Evolutionary conservation across 257 asterid genomes (phyloP), one percentile per base, ranked within the genome.

Genomic region (Plantago major): DNA sequence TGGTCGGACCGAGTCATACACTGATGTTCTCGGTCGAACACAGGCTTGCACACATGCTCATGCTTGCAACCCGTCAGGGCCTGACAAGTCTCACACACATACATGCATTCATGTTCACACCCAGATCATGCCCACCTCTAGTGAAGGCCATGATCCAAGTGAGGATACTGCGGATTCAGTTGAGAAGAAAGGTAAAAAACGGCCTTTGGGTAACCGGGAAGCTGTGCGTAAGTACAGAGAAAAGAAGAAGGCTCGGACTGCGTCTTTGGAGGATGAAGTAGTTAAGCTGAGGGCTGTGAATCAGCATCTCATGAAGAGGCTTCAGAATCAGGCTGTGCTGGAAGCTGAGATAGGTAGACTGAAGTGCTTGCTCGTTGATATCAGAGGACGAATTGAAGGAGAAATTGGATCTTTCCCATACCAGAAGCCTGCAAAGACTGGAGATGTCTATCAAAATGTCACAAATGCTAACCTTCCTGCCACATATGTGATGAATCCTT

Each of bases 141-240:
- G 81, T 64, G 95, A 82, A 4, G 82, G 69, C 42, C 89, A 82
- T 71, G 69, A 65, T 10, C 86, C 95, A 18, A 84, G 82, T 38
- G 97, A 93, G 16, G 99, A 89, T 67, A 83, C 96, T n/a, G 94
- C 96, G 7, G 97, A 87, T 77, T 93, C 97, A 2, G 71, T 77
- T 8, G 97, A 83, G 66, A 87, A 79, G 58, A 84, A 74, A 61
- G 43, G 68, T 2, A 87, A 86, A 72, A 92, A 89, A 71, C 86
- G 96, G 40, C 88, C 99, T 2, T 58, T 65, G 63, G 99, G 97
- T 3, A 93, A 93, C 67, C 85, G 88, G 51, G 99, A 93, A 76
- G 99, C 99, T n/a, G 99, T 93, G 6, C 87, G 97, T 17, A 93
- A 93, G 82, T 93, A 93, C 50, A 74, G 99, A 58, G 97, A 89